Evolutionary conservation across 139 green algal species (phyloP).

Genomic region (Volvox reticuliferus): DNA sequence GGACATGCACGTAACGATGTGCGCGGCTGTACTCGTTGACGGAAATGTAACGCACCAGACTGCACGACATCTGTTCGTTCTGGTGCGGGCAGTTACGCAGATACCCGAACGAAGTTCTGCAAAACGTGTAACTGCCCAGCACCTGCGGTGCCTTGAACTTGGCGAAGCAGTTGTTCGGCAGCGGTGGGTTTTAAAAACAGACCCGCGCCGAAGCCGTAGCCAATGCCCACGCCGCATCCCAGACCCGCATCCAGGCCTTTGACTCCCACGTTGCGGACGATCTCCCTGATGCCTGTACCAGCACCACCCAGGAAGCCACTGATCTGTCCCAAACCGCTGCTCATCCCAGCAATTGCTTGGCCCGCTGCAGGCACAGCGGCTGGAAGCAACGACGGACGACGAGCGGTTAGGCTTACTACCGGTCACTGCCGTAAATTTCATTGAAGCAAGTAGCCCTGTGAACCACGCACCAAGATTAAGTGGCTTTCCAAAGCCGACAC

Average conservation of each 20-base stretch:
- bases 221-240: slow-evolving; percentile 56
- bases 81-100: too few relatives aligned
- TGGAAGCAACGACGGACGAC: neutral
- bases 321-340: slow-evolving; percentile 38
- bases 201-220: slow-evolving; percentile 52
- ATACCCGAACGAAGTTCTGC: too few relatives aligned
- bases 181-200: slow-evolving; percentile 54
- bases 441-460: neutral
- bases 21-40: too few relatives aligned
- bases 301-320: neutral
- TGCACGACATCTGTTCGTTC: too few relatives aligned
- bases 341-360: slow-evolving; percentile 42
- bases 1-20: too few relatives aligned
- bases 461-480: slow-evolving; percentile 32
- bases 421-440: neutral
- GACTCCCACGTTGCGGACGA: slow-evolving; percentile 37
- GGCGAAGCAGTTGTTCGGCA: neutral
- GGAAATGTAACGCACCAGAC: too few relatives aligned
- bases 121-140: neutral
- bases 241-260: slow-evolving; percentile 48
- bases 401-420: too few relatives aligned
- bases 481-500: slow-evolving; percentile 49
- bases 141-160: slow-evolving; percentile 19
- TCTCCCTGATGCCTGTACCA: neutral
- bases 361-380: slow-evolving; percentile 37